These are phyloP conservation scores for Cornus florida DNA, from an alignment of 148 eudicot genomes.

Conservation along the genomic window DNA sequence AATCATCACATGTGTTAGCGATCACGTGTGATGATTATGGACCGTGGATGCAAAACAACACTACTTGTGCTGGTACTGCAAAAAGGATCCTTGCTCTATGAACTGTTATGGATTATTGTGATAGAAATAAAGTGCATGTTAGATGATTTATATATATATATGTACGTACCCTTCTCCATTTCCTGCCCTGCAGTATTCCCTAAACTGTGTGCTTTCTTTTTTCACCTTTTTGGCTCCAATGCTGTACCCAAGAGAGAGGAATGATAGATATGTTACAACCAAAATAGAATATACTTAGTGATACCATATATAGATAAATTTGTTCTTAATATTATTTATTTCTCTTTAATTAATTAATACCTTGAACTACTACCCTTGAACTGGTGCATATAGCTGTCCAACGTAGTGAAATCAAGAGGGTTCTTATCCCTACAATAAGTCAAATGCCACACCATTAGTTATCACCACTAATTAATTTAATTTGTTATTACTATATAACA, in stretches of 20 bases:
- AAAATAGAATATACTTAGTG: background rate
- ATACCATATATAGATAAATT: background rate
- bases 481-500: background rate
- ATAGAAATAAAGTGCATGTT: background rate
- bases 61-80: too few species aligned
- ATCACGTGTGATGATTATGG: too few species aligned
- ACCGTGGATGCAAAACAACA: too few species aligned
- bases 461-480: too few species aligned
- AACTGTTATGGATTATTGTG: too few species aligned
- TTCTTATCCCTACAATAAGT: conserved; percentile 55
- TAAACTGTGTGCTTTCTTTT: conserved; percentile 78
- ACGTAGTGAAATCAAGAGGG: conserved; percentile 67
- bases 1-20: too few species aligned
- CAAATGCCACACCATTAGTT: background rate
- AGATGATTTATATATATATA: background rate
- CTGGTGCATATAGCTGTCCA: conserved; percentile 85
- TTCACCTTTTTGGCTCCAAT: conserved; percentile 92
- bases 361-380: conserved; percentile 95
- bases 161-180: conserved; percentile 70
- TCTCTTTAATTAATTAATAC: conserved; percentile 20
- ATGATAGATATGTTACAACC: background rate
- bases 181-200: conserved; percentile 68
- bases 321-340: background rate
- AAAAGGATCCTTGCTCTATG: too few species aligned
- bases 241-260: conserved; percentile 43